Evolutionary conservation across 768 basidiomycete genomes (phyloP).

Genomic region (Russula olivacea): DNA sequence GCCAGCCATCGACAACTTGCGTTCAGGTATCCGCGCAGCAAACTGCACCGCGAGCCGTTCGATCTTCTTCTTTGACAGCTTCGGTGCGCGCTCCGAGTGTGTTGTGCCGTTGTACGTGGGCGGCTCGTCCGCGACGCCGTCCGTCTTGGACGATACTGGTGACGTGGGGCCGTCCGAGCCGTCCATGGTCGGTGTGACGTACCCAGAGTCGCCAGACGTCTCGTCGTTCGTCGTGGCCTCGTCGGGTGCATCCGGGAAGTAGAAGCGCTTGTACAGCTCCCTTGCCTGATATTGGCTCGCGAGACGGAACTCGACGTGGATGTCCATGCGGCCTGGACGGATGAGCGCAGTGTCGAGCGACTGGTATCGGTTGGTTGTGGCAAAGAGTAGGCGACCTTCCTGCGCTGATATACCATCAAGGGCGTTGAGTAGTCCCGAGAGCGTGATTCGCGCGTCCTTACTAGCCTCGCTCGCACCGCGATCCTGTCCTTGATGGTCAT

Average conservation of each 20-base stretch:
- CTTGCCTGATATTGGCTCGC: constrained; percentile 63
- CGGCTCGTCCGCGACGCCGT: not conserved
- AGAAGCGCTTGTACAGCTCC: constrained; percentile 65
- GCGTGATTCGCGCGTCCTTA: constrained; percentile 41
- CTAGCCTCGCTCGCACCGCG: not conserved
- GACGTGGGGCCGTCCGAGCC: not conserved
- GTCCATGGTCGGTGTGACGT: constrained; percentile 19
- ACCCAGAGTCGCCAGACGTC: constrained; percentile 25
- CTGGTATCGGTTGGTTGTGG: constrained; percentile 69
- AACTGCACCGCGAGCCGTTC: constrained; percentile 50
- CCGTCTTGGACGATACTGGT: not conserved
- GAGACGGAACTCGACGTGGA: constrained; percentile 72
- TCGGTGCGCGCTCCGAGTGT: constrained; percentile 30
- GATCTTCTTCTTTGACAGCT: constrained; percentile 38
- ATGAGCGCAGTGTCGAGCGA: constrained; percentile 68
- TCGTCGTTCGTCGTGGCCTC: constrained; percentile 25
- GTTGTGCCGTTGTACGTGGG: constrained; percentile 10
- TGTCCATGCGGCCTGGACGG: constrained; percentile 75
- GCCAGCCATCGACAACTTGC: constrained; percentile 39
- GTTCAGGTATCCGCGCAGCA: constrained; percentile 45
- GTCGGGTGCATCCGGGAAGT: constrained; percentile 39
- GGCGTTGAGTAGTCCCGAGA: constrained; percentile 73
- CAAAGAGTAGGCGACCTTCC: constrained; percentile 77
- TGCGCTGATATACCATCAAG: constrained; percentile 74
- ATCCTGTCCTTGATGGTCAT: constrained; percentile 8